phyloP scores from a whole-genome alignment of 768 basidiomycete species.

The Termitomyces sp. region DNA sequence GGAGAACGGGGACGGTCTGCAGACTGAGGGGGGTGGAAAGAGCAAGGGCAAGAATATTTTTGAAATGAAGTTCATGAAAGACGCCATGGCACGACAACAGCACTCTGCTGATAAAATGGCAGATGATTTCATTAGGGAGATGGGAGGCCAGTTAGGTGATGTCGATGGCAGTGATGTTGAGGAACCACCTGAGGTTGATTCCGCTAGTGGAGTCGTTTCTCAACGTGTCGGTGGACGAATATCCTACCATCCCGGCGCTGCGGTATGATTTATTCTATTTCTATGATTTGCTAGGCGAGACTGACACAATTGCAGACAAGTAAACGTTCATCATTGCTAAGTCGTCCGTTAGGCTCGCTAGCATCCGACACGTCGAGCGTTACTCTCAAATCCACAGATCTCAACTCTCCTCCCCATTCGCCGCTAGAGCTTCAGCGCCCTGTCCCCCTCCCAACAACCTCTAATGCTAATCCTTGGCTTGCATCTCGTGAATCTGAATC shows the following conservation, averaged over 20 bases:
- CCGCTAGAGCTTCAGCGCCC: slow-evolving; percentile 12
- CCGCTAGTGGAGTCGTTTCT: slow-evolving; percentile 36
- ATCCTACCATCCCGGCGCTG: slow-evolving; percentile 52
- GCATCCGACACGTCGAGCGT: slow-evolving; percentile 63
- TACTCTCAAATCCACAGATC: slow-evolving; percentile 59
- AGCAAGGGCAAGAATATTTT: slow-evolving; percentile 64
- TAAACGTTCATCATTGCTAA: slow-evolving; percentile 2
- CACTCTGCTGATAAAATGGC: slow-evolving; percentile 55
- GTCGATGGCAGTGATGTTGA: slow-evolving; percentile 26
- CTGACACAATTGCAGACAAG: slow-evolving; percentile 14
- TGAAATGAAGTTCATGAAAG: slow-evolving; percentile 98
- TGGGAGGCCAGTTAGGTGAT: slow-evolving; percentile 39
- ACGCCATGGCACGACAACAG: slow-evolving; percentile 72
- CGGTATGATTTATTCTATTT: slow-evolving; percentile 20
- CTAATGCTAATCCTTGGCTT: slow-evolving; percentile 80
- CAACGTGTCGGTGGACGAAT: slow-evolving; percentile 68
- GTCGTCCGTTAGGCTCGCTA: slow-evolving; percentile 25
- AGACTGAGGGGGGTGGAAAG: slow-evolving; percentile 30
- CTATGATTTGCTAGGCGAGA: background rate
- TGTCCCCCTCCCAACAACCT: slow-evolving; percentile 12
- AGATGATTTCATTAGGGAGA: slow-evolving; percentile 71
- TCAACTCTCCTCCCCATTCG: slow-evolving; percentile 38
- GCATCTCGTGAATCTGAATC: slow-evolving; percentile 27
- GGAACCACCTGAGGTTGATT: slow-evolving; percentile 24
- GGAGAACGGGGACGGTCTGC: slow-evolving; percentile 32